Base-by-base conservation (phyloP, 306 rosid genomes). In the Comarum palustre region DNA sequence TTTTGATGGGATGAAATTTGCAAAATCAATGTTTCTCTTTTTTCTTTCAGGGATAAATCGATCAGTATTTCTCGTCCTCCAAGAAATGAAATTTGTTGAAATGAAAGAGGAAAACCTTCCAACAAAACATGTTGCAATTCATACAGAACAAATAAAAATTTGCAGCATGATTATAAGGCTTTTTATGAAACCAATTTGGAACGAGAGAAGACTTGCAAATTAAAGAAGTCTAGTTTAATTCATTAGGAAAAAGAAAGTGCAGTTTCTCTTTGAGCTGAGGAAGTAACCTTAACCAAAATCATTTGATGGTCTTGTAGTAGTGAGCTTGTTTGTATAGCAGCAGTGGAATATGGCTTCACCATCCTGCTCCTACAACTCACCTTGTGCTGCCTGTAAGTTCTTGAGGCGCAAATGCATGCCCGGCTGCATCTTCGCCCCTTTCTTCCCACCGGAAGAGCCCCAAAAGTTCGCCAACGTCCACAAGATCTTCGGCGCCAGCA, bases 321-420 rank as follows among this genome's bases (percentile, higher is more conserved):
- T 54, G 38, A 22, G 34, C 17, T 47, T 52, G 64, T 51, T 14
- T 38, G 13, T 46, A n/a, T 34, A 46, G 59, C 48, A 50, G 60
- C 48, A 50, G 60, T 71, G 75, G 65, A 36, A 39, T 43, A 84
- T 84, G 88, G 88, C 80, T 34, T 83, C 83, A 36, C 72, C 78
- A 75, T 84, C 92, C 45, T 89, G 94, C 84, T 77, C 92, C 29
- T 91, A 91, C 82, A 89, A 86, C 51, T 89, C 93, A 8, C 99
- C 97, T 1, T 91, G 99, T 66, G 99, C 97, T 6, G 99, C 97
- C 72, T 94, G 99, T 93, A 94, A 94, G 77, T 94, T 94, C 84
- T 69, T 94, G 84, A 72, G 99, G 77, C 84, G 96, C 64, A 94
- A 94, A 71, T 94, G 99, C 91, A 88, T 89, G 86, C 90, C 95